Evolutionary conservation across 495 filamentous ascomycete species (phyloP).

Genomic region (Penicillium steckii): DNA sequence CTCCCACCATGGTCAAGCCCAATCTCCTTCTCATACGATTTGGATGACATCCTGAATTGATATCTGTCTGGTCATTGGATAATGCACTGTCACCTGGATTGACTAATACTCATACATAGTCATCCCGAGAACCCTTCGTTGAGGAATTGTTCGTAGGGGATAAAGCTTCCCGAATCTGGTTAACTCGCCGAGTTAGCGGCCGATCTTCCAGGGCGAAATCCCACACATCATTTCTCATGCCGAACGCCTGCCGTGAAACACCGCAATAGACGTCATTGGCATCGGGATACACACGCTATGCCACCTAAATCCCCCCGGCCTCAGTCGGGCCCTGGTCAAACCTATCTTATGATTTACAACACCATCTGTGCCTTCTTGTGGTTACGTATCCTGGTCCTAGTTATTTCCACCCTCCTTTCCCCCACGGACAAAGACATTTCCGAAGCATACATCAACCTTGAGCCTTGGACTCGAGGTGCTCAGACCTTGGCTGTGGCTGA

Average conservation of each 20-base stretch:
- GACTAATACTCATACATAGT: too few relatives aligned
- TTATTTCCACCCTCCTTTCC: constrained; percentile 5
- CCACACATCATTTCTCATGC: neutral
- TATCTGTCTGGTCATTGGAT: neutral
- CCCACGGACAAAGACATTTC: constrained; percentile 5
- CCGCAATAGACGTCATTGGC: neutral
- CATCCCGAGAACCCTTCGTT: too few relatives aligned
- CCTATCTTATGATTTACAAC: constrained; percentile 75
- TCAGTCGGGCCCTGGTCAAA: constrained; percentile 5
- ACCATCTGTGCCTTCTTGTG: constrained; percentile 64
- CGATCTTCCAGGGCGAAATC: neutral
- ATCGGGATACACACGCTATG: neutral
- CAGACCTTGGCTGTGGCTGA: constrained; percentile 32
- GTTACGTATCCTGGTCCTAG: constrained; percentile 43
- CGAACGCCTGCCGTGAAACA: neutral
- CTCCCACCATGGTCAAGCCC: too few relatives aligned
- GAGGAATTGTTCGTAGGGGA: too few relatives aligned
- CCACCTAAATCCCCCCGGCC: constrained; percentile 1
- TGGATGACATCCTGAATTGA: too few relatives aligned
- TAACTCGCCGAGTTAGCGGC: neutral
- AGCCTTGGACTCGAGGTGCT: constrained; percentile 29
- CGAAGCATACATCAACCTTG: constrained; percentile 24
- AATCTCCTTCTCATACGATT: too few relatives aligned
- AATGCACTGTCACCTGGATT: too few relatives aligned
- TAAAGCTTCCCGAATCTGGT: neutral